These are phyloP conservation scores for Verticillium albo-atrum DNA, from an alignment of 2,329 filamentous ascomycete genomes.

Conservation along the genomic window DNA sequence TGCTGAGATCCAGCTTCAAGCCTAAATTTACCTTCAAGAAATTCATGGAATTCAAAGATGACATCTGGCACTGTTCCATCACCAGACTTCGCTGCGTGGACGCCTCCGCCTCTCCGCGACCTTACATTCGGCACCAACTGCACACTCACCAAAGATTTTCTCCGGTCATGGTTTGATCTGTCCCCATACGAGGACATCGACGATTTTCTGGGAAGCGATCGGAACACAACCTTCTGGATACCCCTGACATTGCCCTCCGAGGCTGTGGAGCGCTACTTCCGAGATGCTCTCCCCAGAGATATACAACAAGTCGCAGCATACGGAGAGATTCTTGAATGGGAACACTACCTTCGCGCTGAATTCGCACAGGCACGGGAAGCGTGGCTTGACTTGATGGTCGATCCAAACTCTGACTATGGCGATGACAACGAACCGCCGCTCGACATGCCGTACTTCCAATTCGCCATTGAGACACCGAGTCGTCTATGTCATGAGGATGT, in stretches of 20 bases:
- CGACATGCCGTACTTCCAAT: background rate
- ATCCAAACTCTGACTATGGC: background rate
- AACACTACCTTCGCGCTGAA: background rate
- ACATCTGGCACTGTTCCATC: background rate
- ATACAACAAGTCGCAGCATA: background rate
- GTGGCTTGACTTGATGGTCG: background rate
- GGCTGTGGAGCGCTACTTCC: background rate
- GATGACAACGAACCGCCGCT: background rate
- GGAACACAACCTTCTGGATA: background rate
- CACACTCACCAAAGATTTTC: background rate
- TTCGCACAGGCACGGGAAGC: background rate
- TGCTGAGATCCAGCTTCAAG: background rate
- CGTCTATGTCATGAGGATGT: background rate
- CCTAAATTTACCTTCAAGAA: background rate
- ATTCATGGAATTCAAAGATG: background rate
- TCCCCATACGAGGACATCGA: background rate
- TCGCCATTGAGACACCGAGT: background rate
- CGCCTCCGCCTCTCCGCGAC: background rate
- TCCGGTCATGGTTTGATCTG: background rate
- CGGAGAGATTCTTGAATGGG: background rate
- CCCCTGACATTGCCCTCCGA: background rate
- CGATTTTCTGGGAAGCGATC: background rate
- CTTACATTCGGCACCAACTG: background rate
- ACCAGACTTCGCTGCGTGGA: background rate
- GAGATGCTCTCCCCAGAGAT: background rate